These are phyloP conservation scores for Nicotiana obtusifolia DNA, from an alignment of 257 asterid genomes.

Conservation along the genomic window DNA sequence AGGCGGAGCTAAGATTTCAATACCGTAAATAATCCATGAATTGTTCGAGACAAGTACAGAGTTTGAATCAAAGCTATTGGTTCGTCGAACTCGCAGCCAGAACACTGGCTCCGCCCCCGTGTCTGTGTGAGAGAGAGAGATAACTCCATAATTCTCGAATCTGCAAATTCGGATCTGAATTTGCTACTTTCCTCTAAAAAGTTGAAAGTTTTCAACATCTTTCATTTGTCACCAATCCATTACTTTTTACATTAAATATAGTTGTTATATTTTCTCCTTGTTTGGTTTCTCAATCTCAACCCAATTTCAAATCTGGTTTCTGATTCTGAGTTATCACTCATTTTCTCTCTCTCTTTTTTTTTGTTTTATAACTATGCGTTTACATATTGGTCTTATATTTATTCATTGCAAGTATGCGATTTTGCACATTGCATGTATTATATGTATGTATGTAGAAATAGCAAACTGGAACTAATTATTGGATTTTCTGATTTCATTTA, in stretches of 20 bases:
- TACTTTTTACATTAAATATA: background rate
- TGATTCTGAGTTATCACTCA: background rate
- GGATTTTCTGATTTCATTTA: background rate
- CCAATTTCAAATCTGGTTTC: background rate
- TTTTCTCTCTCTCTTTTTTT: background rate
- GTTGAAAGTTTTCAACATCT: background rate
- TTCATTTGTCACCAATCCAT: background rate
- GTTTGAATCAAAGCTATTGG: too few relatives aligned
- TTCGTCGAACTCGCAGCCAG: too few relatives aligned
- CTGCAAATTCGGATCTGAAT: slow-evolving; percentile 5
- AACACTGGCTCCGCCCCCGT: background rate
- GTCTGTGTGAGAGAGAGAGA: background rate
- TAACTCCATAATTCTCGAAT: background rate
- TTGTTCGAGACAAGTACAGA: too few relatives aligned
- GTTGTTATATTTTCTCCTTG: background rate
- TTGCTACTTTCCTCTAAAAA: background rate
- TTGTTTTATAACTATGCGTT: background rate
- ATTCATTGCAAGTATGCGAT: too few relatives aligned
- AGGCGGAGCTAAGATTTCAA: too few relatives aligned
- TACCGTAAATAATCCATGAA: too few relatives aligned
- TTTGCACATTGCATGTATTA: background rate
- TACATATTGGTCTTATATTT: background rate
- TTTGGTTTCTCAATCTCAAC: background rate
- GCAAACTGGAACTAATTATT: background rate
- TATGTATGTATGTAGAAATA: background rate